Evolutionary conservation across 345 rosid genomes (phyloP), one percentile per base, ranked within the genome.

Genomic region (Acer saccharum): DNA sequence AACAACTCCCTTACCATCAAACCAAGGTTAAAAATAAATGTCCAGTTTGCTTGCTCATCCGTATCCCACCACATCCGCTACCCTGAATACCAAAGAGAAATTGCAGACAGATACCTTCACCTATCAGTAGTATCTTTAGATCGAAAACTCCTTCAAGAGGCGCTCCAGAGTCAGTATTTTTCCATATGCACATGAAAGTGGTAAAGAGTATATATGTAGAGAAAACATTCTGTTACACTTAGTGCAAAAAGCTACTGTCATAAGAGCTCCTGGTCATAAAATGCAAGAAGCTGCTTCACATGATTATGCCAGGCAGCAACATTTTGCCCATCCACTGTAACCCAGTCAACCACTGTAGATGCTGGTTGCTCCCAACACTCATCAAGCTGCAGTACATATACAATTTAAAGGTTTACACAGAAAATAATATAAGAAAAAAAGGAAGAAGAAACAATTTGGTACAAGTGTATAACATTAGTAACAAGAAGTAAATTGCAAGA

Each of bases 341-440:
- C 93, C 98, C 98, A 93, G 83, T 95, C 98, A 23, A 93, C 97
- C 72, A 89, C 89, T 17, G 97, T 88, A 46, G 98, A 87, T 50
- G 98, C 98, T 10, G 98, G 98, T 76, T 93, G 98, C 84, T 93
- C 95, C 98, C 98, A 95, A 94, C 98, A 95, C 77, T 92, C 97
- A 27, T 93, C 91, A 41, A 95, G 87, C 98, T 92, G 90, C 88
- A 81, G 75, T 78, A 50, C 2, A 61, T 65, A 68, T 17, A 62
- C 6, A 72, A n/a, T 52, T 68, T 44, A 10, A 5, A 71, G 32
- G 57, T 63, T 68, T 72, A 16, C 13, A 50, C 68, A 8, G 65
- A 65, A 72, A 76, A 32, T 11, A 64, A 65, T 17, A 69, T 41
- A 43, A 43, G 27, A 70, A 27, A 68, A 46, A 64, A 23, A 20